A percentile compares a stretch with the other conserved stretches of the same genome.
Evolutionary conservation across 108 stramenopile species (phyloP).

Genomic region (Discostella pseudostelligera): DNA sequence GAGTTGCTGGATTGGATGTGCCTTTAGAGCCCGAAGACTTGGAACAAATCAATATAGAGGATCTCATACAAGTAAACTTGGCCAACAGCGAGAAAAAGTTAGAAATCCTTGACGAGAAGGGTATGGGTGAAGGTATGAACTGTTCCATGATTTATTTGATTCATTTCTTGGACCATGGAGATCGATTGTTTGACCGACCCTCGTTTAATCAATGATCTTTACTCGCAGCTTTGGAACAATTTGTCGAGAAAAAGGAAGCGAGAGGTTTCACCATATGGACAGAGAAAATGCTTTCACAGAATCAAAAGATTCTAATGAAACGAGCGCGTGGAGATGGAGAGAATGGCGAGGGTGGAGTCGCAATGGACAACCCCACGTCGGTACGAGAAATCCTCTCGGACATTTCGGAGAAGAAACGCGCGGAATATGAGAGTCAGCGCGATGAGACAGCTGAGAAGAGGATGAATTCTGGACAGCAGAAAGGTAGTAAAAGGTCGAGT

Average conservation of each 20-base stretch:
- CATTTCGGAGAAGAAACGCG: slow-evolving; percentile 30
- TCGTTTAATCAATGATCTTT: neutral
- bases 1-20: slow-evolving; percentile 19
- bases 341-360: slow-evolving; percentile 15
- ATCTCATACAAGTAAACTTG: slow-evolving; percentile 76
- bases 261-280: slow-evolving; percentile 60
- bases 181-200: neutral
- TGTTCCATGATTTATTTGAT: neutral
- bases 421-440: slow-evolving; percentile 25
- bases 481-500: slow-evolving; percentile 1
- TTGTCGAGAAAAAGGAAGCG: slow-evolving; percentile 73
- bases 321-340: slow-evolving; percentile 26
- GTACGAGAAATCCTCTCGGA: slow-evolving; percentile 32
- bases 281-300: slow-evolving; percentile 50
- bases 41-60: slow-evolving; percentile 80
- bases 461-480: slow-evolving; percentile 21
- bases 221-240: slow-evolving; percentile 78
- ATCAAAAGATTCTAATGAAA: slow-evolving; percentile 53
- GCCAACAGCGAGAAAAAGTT: slow-evolving; percentile 67
- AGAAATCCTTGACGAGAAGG: slow-evolving; percentile 66
- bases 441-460: slow-evolving; percentile 26
- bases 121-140: slow-evolving; percentile 37
- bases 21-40: slow-evolving; percentile 85
- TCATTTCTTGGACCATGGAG: neutral
- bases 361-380: slow-evolving; percentile 27